Evolutionary conservation across 495 filamentous ascomycete genomes (phyloP).

Genomic region (Aspergillus steynii): DNA sequence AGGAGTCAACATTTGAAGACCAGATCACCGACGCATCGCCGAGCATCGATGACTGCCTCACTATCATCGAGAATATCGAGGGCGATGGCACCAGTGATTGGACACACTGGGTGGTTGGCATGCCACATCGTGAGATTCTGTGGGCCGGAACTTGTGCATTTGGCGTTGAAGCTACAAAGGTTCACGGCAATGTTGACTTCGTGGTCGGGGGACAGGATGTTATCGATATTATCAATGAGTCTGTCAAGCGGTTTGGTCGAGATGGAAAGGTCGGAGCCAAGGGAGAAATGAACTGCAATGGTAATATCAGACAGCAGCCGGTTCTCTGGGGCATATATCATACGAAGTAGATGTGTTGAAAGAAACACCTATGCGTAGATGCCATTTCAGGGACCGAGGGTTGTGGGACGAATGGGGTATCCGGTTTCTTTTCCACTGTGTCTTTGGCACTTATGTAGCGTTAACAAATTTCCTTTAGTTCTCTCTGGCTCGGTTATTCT

Average conservation of each 20-base stretch:
- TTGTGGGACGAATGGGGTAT: no score
- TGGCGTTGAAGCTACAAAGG: conserved; percentile 1
- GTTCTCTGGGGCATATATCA: background rate
- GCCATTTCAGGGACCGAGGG: no score
- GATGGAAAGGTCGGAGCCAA: background rate
- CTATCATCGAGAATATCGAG: conserved; percentile 36
- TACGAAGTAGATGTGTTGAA: background rate
- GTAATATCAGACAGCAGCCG: background rate
- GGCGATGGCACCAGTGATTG: conserved; percentile 8
- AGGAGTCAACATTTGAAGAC: conserved; percentile 26
- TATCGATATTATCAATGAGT: background rate
- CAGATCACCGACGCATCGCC: conserved; percentile 31
- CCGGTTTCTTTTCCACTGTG: no score
- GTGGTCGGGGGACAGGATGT: background rate
- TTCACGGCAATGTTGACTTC: background rate
- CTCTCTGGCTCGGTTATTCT: no score
- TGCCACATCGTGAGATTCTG: conserved; percentile 7
- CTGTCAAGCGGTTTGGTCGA: background rate
- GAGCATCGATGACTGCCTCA: conserved; percentile 25
- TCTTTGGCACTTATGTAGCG: no score
- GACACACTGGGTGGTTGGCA: conserved; percentile 5
- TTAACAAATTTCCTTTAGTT: no score
- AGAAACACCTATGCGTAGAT: no score
- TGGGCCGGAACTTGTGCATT: background rate
- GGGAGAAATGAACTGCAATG: background rate